A percentile compares a stretch with the other conserved stretches of the same genome.
Conservation (phyloP, 83 land plant species). For the Thuja plicata region DNA sequence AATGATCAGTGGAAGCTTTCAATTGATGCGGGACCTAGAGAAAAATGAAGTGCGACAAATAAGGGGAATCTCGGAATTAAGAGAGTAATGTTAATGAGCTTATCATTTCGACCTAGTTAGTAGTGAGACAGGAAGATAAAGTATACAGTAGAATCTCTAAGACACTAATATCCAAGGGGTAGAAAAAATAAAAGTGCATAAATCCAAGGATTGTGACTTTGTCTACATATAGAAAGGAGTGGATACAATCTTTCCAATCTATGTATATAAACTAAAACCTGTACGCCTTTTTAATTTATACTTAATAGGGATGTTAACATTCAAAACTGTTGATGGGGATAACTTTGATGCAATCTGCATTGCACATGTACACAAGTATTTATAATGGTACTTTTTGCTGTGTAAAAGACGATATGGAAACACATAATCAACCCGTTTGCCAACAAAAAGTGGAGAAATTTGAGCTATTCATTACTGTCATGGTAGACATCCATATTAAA, state of each 20-base stretch:
- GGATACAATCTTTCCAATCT: not conserved
- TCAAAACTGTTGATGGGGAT: not conserved
- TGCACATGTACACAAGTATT: not conserved
- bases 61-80: too few species aligned
- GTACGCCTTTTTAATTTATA: not conserved
- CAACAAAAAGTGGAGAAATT: not conserved
- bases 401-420: not conserved
- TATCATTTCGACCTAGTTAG: not conserved
- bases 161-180: not conserved
- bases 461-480: not conserved
- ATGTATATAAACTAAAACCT: not conserved
- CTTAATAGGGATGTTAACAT: too few species aligned
- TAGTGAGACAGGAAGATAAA: not conserved
- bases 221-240: not conserved
- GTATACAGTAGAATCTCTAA: not conserved
- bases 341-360: not conserved
- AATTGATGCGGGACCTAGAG: not conserved
- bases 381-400: not conserved
- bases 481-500: not conserved
- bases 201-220: not conserved
- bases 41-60: too few species aligned
- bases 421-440: too few species aligned
- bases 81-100: too few species aligned
- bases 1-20: not conserved
- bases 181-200: not conserved